A percentile compares a stretch with the other conserved stretches of the same genome.
These are phyloP conservation scores for Ascoidea asiatica DNA, from an alignment of 805 yeast genomes.

Conservation along the genomic window DNA sequence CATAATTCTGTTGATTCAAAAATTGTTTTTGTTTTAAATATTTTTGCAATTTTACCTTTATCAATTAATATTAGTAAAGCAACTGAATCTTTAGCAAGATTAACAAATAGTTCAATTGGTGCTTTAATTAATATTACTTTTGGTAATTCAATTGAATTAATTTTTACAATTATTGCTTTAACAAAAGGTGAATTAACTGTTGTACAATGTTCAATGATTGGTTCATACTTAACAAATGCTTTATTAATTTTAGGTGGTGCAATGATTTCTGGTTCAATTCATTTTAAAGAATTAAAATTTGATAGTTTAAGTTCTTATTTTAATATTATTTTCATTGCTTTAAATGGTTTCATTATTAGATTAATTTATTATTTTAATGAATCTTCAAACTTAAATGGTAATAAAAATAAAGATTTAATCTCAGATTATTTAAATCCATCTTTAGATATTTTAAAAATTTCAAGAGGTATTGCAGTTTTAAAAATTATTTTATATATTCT, in stretches of 20 bases:
- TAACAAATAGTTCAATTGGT: slow-evolving; percentile 9
- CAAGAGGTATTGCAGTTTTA: slow-evolving; percentile 7
- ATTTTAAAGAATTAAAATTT: slow-evolving; percentile 6
- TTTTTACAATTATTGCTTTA: slow-evolving; percentile 7
- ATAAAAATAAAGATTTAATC: neutral
- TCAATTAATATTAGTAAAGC: slow-evolving; percentile 7
- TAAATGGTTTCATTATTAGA: slow-evolving; percentile 6
- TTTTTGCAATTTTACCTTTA: slow-evolving; percentile 9
- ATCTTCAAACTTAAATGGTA: slow-evolving; percentile 3
- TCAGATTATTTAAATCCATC: slow-evolving; percentile 12
- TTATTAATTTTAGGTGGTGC: slow-evolving; percentile 10
- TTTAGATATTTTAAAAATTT: slow-evolving; percentile 3
- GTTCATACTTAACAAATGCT: slow-evolving; percentile 7
- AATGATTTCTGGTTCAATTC: slow-evolving; percentile 7
- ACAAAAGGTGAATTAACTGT: slow-evolving; percentile 6
- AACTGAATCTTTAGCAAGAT: slow-evolving; percentile 8
- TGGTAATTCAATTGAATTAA: slow-evolving; percentile 11
- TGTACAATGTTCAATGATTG: slow-evolving; percentile 10
- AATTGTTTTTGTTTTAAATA: slow-evolving; percentile 7
- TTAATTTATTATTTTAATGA: slow-evolving; percentile 5
- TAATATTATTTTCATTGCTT: slow-evolving; percentile 7
- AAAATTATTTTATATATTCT: slow-evolving; percentile 6
- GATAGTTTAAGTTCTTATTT: slow-evolving; percentile 5
- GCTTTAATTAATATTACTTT: slow-evolving; percentile 9
- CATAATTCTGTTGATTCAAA: neutral